These are phyloP conservation scores for Glaciozyma antarctica DNA, from an alignment of 768 basidiomycete genomes.

Conservation along the genomic window DNA sequence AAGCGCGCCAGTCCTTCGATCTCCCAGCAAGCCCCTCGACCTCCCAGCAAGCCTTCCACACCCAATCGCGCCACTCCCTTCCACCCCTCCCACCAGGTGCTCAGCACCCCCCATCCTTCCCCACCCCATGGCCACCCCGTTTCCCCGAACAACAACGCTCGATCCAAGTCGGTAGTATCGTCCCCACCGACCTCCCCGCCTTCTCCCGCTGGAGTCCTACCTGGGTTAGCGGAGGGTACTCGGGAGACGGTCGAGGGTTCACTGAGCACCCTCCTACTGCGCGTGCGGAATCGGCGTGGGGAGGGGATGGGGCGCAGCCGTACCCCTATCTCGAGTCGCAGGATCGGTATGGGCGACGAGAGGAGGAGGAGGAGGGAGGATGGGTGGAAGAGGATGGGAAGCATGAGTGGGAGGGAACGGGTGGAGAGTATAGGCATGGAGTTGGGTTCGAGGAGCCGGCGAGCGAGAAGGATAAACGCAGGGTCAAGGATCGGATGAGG, in stretches of 20 bases:
- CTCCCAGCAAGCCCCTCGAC: background rate
- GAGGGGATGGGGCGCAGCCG: background rate
- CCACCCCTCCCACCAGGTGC: background rate
- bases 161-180: background rate
- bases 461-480: background rate
- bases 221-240: background rate
- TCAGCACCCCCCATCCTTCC: no score
- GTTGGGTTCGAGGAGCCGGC: slow-evolving; percentile 4
- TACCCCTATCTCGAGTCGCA: background rate
- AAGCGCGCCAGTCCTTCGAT: background rate
- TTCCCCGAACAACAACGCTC: background rate
- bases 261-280: background rate
- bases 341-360: background rate
- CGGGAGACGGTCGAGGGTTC: background rate
- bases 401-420: background rate
- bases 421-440: slow-evolving; percentile 7
- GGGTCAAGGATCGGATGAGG: background rate
- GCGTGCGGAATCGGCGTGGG: no score
- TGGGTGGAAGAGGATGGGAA: background rate
- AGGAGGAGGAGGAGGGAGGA: background rate
- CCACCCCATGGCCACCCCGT: no score
- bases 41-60: background rate
- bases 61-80: background rate
- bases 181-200: slow-evolving; percentile 1
- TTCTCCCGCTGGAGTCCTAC: slow-evolving; percentile 7